These are phyloP conservation scores for Cutaneotrichosporon dermatis DNA, from an alignment of 1,284 basidiomycete genomes.

Conservation along the genomic window DNA sequence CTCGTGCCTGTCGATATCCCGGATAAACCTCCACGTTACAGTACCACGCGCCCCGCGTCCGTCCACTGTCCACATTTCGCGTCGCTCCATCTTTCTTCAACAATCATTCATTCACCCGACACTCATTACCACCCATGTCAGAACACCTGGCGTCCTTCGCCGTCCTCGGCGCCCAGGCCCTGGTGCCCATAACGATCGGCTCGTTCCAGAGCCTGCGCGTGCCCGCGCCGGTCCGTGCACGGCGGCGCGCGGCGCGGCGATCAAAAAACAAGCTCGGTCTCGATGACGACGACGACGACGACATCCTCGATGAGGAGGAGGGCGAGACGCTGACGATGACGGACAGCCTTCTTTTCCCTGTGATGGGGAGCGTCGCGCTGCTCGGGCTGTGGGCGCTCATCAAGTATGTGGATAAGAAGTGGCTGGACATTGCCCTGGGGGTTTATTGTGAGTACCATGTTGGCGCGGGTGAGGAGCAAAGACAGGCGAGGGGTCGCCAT, in stretches of 20 bases:
- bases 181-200: constrained; percentile 45
- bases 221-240: constrained; percentile 6
- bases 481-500: neutral
- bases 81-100: no score
- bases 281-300: constrained; percentile 34
- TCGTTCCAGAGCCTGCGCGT: constrained; percentile 45
- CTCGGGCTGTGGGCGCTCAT: constrained; percentile 38
- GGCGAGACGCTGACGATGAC: constrained; percentile 43
- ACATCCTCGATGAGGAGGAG: constrained; percentile 33
- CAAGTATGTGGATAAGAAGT: constrained; percentile 69
- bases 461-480: constrained; percentile 32
- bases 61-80: no score
- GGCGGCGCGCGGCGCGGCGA: constrained; percentile 5
- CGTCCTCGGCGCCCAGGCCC: constrained; percentile 40
- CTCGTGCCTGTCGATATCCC: no score
- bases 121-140: neutral
- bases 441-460: constrained; percentile 58
- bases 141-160: constrained; percentile 29
- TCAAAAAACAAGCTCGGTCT: constrained; percentile 19
- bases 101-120: neutral
- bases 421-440: constrained; percentile 58
- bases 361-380: constrained; percentile 43
- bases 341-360: constrained; percentile 43
- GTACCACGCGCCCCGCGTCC: no score
- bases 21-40: no score